Evolutionary conservation across 495 filamentous ascomycete genomes (phyloP).

Genomic region (Penicillium bialowiezense): DNA sequence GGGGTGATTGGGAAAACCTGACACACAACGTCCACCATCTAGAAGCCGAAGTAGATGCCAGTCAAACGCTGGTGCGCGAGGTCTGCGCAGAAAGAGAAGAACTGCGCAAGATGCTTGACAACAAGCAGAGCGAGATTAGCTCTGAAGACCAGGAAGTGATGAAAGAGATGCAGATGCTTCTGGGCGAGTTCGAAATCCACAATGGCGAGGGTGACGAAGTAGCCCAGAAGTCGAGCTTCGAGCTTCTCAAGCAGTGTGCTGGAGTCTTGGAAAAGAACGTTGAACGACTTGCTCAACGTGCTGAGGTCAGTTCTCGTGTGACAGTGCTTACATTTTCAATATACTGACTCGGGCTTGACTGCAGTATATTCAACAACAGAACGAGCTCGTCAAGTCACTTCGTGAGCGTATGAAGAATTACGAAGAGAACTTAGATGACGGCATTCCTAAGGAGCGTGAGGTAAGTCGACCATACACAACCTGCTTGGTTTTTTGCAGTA

Average conservation of each 20-base stretch:
- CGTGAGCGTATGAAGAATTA: slow-evolving; percentile 53
- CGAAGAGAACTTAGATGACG: slow-evolving; percentile 42
- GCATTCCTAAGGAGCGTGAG: slow-evolving; percentile 50
- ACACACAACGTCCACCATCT: slow-evolving; percentile 39
- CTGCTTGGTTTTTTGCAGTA: background rate
- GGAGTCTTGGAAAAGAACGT: slow-evolving; percentile 45
- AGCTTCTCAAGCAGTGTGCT: slow-evolving; percentile 42
- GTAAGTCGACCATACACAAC: slow-evolving; percentile 30
- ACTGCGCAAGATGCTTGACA: slow-evolving; percentile 40
- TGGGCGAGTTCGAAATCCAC: slow-evolving; percentile 39
- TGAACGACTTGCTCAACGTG: slow-evolving; percentile 44
- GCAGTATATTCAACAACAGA: slow-evolving; percentile 61
- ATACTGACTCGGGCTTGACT: slow-evolving; percentile 11
- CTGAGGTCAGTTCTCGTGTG: slow-evolving; percentile 38
- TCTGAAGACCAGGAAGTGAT: slow-evolving; percentile 41
- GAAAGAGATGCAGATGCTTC: slow-evolving; percentile 43
- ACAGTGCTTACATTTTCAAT: background rate
- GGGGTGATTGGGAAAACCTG: slow-evolving; percentile 43
- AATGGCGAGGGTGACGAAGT: slow-evolving; percentile 32
- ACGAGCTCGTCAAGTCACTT: slow-evolving; percentile 56
- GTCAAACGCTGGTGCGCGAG: slow-evolving; percentile 37
- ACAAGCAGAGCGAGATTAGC: slow-evolving; percentile 36
- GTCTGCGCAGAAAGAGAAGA: slow-evolving; percentile 44
- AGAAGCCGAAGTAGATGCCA: slow-evolving; percentile 41
- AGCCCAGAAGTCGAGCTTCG: slow-evolving; percentile 37